Evolutionary conservation across 2,329 filamentous ascomycete genomes (phyloP).

Genomic region (Microdochium trichocladiopsis): DNA sequence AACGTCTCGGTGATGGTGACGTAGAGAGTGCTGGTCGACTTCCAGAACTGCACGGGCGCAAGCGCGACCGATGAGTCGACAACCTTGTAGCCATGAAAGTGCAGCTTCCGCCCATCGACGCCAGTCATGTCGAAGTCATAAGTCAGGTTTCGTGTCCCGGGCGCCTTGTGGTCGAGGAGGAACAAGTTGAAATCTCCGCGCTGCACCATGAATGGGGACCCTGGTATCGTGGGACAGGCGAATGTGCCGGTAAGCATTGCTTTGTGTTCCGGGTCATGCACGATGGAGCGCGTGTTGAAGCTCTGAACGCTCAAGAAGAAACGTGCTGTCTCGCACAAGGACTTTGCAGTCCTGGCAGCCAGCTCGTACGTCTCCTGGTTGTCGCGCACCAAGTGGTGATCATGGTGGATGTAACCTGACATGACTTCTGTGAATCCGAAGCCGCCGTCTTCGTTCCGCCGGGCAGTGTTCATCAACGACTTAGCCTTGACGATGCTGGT

Average conservation of each 20-base stretch:
- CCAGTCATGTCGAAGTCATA: conserved; percentile 57
- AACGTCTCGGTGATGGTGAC: conserved; percentile 44
- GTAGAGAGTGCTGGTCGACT: conserved; percentile 54
- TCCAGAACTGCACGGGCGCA: conserved; percentile 50
- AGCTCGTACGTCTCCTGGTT: conserved; percentile 44
- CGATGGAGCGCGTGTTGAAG: conserved; percentile 41
- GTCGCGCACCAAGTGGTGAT: conserved; percentile 31
- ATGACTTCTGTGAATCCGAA: conserved; percentile 60
- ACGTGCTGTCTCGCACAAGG: conserved; percentile 46
- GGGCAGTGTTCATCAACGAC: conserved; percentile 32
- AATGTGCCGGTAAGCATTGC: conserved; percentile 54
- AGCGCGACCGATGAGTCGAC: conserved; percentile 54
- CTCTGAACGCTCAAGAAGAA: conserved; percentile 53
- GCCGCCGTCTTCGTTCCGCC: conserved; percentile 35
- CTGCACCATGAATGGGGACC: conserved; percentile 54
- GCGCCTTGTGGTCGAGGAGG: conserved; percentile 39
- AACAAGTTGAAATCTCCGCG: conserved; percentile 53
- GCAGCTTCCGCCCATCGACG: conserved; percentile 41
- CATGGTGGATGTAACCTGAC: conserved; percentile 50
- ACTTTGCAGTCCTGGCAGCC: conserved; percentile 43
- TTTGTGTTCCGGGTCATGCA: conserved; percentile 38
- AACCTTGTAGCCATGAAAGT: conserved; percentile 56
- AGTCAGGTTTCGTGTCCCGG: conserved; percentile 50
- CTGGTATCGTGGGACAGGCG: conserved; percentile 43
- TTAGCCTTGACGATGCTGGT: conserved; percentile 26